phyloP scores from a whole-genome alignment of 2,329 filamentous ascomycete genomes.

The Claviceps humidiphila region DNA sequence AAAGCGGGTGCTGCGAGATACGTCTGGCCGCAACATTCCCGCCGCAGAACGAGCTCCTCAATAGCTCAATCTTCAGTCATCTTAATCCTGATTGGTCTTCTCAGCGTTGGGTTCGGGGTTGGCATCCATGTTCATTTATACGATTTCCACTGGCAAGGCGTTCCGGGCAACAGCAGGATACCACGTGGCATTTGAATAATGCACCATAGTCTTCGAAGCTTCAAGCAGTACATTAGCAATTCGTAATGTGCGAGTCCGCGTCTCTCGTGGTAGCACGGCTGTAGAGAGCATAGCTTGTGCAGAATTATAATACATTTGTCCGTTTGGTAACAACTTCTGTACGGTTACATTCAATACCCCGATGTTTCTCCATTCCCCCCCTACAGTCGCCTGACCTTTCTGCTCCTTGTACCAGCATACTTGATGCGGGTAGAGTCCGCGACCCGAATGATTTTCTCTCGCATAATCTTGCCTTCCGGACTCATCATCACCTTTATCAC shows the following conservation, averaged over 20 bases:
- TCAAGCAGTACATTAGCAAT: background rate
- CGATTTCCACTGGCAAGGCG: slow-evolving; percentile 3
- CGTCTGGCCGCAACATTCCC: slow-evolving; percentile 37
- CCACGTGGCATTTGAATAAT: background rate
- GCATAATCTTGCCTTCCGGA: slow-evolving; percentile 64
- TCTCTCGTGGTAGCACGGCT: slow-evolving; percentile 9
- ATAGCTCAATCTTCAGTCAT: background rate
- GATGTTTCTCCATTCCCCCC: background rate
- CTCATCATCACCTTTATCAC: slow-evolving; percentile 82
- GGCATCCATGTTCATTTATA: background rate
- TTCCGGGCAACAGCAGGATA: slow-evolving; percentile 4
- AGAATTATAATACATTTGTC: slow-evolving; percentile 21
- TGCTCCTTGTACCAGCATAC: slow-evolving; percentile 86
- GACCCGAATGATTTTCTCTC: slow-evolving; percentile 63
- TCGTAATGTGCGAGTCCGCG: background rate
- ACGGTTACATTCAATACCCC: background rate
- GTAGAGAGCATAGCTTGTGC: slow-evolving; percentile 21
- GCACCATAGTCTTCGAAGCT: background rate
- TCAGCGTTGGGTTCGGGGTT: background rate
- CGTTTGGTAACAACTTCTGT: background rate
- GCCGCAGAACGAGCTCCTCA: slow-evolving; percentile 38
- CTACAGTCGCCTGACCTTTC: slow-evolving; percentile 65
- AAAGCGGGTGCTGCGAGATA: slow-evolving; percentile 33
- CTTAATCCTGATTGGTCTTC: slow-evolving; percentile 3
- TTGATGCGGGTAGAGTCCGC: slow-evolving; percentile 83